Percentiles rank a stretch among this genome's conserved stretches.
These are phyloP conservation scores for Danielozyma ontarioensis DNA, from an alignment of 805 yeast genomes.

Conservation along the genomic window DNA sequence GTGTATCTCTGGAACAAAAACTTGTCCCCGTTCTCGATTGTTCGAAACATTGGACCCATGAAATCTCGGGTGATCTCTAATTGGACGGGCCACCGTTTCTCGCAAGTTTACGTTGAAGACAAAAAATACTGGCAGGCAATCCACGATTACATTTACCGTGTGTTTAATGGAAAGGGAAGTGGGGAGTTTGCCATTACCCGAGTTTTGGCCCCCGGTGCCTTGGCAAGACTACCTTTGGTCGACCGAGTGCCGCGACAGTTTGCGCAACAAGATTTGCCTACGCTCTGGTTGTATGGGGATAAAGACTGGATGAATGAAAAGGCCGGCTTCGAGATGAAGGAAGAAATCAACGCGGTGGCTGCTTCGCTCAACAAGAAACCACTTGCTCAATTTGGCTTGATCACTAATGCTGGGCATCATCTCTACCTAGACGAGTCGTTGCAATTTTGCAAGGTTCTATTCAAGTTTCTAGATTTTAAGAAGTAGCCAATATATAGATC, in stretches of 20 bases:
- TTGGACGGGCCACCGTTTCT: slow-evolving; percentile 49
- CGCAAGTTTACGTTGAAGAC: slow-evolving; percentile 34
- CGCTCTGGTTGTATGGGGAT: slow-evolving; percentile 63
- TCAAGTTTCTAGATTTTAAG: slow-evolving; percentile 27
- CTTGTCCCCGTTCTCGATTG: slow-evolving; percentile 49
- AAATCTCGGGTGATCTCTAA: slow-evolving; percentile 45
- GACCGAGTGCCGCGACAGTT: slow-evolving; percentile 42
- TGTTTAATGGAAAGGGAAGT: slow-evolving; percentile 51
- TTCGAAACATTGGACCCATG: slow-evolving; percentile 49
- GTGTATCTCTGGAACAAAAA: slow-evolving; percentile 48
- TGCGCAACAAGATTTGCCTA: slow-evolving; percentile 40
- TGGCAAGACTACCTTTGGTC: slow-evolving; percentile 50
- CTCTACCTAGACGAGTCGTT: slow-evolving; percentile 47
- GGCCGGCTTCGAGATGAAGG: slow-evolving; percentile 42
- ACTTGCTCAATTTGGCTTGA: slow-evolving; percentile 28
- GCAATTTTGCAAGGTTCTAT: slow-evolving; percentile 25
- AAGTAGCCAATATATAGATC: slow-evolving; percentile 1
- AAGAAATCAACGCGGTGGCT: slow-evolving; percentile 17
- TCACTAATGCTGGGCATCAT: slow-evolving; percentile 50
- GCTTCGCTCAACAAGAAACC: slow-evolving; percentile 4
- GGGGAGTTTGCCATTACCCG: slow-evolving; percentile 65
- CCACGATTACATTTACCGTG: slow-evolving; percentile 51
- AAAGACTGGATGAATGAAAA: slow-evolving; percentile 66
- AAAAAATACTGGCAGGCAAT: slow-evolving; percentile 33
- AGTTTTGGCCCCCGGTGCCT: slow-evolving; percentile 55